phyloP scores from a whole-genome alignment of 2,329 filamentous ascomycete species.

The Hymenoscyphus scutula region DNA sequence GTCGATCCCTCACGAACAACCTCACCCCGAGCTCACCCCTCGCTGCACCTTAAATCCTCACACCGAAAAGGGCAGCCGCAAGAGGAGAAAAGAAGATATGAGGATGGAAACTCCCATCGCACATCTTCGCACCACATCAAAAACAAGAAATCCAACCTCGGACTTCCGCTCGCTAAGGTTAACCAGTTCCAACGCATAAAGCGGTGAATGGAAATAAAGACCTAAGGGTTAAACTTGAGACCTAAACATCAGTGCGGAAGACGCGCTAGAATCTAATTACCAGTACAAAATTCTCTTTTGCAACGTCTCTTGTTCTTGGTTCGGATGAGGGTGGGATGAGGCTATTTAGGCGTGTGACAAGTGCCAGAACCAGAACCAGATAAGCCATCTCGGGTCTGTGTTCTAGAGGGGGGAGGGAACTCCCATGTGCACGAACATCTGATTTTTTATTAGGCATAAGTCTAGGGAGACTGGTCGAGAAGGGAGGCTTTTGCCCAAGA shows the following conservation, averaged over 20 bases:
- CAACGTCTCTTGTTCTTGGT: too few relatives aligned
- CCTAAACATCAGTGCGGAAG: too few relatives aligned
- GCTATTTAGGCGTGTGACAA: constrained; percentile 3
- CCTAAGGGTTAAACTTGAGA: too few relatives aligned
- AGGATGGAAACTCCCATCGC: not conserved
- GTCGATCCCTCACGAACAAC: not conserved
- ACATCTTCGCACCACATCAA: not conserved
- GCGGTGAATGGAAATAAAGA: not conserved
- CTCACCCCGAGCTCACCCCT: too few relatives aligned
- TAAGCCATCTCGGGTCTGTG: not conserved
- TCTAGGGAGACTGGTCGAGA: not conserved
- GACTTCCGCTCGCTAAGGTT: too few relatives aligned
- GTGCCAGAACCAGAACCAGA: too few relatives aligned
- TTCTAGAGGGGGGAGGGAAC: too few relatives aligned
- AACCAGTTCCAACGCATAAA: not conserved
- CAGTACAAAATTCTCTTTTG: too few relatives aligned
- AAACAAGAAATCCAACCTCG: not conserved
- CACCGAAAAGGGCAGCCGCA: not conserved
- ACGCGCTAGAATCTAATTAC: too few relatives aligned
- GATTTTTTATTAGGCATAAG: not conserved
- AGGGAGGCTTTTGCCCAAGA: not conserved
- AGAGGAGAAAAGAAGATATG: not conserved
- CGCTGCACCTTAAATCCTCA: not conserved
- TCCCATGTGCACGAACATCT: too few relatives aligned
- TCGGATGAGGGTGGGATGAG: not conserved